Evolutionary conservation across 768 basidiomycete genomes (phyloP), one percentile per base, ranked within the genome.

Genomic region (Aureoboletus auriporus): DNA sequence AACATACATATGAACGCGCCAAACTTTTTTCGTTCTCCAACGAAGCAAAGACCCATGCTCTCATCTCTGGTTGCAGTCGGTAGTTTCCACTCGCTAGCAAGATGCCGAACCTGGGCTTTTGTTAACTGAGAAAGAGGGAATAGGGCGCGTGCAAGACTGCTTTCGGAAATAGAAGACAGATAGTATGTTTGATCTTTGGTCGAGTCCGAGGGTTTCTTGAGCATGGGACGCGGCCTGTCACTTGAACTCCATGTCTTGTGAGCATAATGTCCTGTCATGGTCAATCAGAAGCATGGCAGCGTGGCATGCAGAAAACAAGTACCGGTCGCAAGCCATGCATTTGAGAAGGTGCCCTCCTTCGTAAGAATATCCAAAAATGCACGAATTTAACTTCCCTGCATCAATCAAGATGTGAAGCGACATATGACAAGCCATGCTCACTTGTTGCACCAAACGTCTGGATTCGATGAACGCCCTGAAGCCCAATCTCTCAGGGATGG

Each of bases 1-100:
- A 20, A 67, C 78, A 52, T 51, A 87, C 90, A 78, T 42, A 94
- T 65, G 61, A 94, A 97, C 8, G 78, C 68, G 26, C 75, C 72
- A 55, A 95, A 94, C 41, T 71, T 77, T 9, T 75, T 73, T 59
- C 85, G 82, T 61, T 93, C 80, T 5, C 93, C 94, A 1, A 98
- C 83, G 54, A 98, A 98, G 60, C 94, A 98, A 14, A 98, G 77
- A 0, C 94, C 94, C 82, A 95, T 93, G 65, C 89, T 93, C 61
- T 98, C 94, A 14, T 74, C 75, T 50, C 90, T 75, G 3, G 78
- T 73, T 0, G 90, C 89, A 3, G 85, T 93, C 4, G 84, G 83
- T 16, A 97, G 66, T 1, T 64, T 69, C 62, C 77, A 78, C 29
- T 77, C 62, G 8, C 66, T 66, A 0, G 94, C 94, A 14, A 95